phyloP scores from a whole-genome alignment of 805 yeast genomes.

The Kodamaea laetipori region DNA sequence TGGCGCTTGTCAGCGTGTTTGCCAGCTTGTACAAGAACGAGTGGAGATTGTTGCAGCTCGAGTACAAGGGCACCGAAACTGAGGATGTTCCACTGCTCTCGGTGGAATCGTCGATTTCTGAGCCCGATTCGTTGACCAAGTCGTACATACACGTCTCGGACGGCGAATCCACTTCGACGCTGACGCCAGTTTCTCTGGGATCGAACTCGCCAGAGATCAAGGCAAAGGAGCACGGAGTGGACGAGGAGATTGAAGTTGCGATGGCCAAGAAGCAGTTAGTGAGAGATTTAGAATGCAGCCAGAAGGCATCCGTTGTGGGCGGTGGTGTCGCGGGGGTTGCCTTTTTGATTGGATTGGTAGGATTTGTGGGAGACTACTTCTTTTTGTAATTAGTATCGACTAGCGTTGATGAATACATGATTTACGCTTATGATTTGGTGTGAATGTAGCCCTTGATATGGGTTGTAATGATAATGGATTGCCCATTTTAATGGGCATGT shows the following conservation, averaged over 20 bases:
- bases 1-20: constrained; percentile 32
- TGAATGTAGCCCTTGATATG: neutral
- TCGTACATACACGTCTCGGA: constrained; percentile 48
- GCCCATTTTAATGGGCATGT: no score
- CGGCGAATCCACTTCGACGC: constrained; percentile 32
- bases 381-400: constrained; percentile 5
- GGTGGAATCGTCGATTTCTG: neutral
- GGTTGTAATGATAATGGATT: constrained; percentile 1
- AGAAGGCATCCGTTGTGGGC: constrained; percentile 41
- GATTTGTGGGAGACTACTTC: constrained; percentile 57
- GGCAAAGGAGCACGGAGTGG: constrained; percentile 30
- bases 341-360: constrained; percentile 52
- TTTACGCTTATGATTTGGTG: neutral
- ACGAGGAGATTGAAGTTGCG: constrained; percentile 45
- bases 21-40: constrained; percentile 22
- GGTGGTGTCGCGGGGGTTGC: constrained; percentile 47
- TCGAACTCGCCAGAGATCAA: constrained; percentile 24
- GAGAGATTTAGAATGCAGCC: constrained; percentile 30
- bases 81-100: constrained; percentile 1
- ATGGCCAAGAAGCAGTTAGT: constrained; percentile 38
- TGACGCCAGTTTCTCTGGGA: constrained; percentile 32
- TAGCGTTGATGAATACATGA: no score
- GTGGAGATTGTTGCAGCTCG: constrained; percentile 18
- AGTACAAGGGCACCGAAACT: neutral
- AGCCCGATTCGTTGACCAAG: constrained; percentile 33